Conservation (phyloP, 2,329 filamentous ascomycete species). For the Waltergamsia citrina region DNA sequence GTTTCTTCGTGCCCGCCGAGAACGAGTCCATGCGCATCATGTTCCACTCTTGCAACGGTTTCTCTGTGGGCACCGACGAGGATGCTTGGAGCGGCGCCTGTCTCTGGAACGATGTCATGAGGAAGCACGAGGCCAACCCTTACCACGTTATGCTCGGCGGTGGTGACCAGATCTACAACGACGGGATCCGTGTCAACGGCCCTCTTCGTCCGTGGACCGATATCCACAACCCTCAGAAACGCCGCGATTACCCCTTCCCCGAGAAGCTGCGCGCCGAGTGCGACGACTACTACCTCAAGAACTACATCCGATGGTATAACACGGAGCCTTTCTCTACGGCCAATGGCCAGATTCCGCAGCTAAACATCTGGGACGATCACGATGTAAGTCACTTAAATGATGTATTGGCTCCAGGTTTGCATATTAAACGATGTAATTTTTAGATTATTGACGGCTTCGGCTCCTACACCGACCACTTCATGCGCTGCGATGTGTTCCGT, state of each 20-base stretch:
- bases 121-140: constrained; percentile 67
- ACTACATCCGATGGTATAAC: constrained; percentile 79
- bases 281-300: constrained; percentile 84
- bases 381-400: constrained; percentile 55
- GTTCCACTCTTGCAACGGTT: constrained; percentile 98
- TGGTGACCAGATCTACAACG: constrained; percentile 95
- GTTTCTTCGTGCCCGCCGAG: constrained; percentile 76
- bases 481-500: constrained; percentile 84
- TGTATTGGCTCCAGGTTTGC: too few species aligned
- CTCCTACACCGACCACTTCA: constrained; percentile 88
- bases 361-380: constrained; percentile 98
- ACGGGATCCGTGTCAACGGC: constrained; percentile 77
- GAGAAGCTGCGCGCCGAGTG: constrained; percentile 71
- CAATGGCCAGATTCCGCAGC: constrained; percentile 85
- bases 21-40: constrained; percentile 93
- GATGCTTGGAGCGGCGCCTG: constrained; percentile 83
- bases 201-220: constrained; percentile 76
- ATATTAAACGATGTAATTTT: too few species aligned
- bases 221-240: constrained; percentile 74
- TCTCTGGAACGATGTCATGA: constrained; percentile 87
- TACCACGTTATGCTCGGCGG: constrained; percentile 96
- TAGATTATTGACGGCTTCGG: constrained; percentile 88
- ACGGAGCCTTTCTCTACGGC: constrained; percentile 77
- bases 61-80: constrained; percentile 79
- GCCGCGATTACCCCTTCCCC: constrained; percentile 69